Evolutionary conservation across 164 flowering plant species (phyloP).

Genomic region (Vitis cinerea): DNA sequence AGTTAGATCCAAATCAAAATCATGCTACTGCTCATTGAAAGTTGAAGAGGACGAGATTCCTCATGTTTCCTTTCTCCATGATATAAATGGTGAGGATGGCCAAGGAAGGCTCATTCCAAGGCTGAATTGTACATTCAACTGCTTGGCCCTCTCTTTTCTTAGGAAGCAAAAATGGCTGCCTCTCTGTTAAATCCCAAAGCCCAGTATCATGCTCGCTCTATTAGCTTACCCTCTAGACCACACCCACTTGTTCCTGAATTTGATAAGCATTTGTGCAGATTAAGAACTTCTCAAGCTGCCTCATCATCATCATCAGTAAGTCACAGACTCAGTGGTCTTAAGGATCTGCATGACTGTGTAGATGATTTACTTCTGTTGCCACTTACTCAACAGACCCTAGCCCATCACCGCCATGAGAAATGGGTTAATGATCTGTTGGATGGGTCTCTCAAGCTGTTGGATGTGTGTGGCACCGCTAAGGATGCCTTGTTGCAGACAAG

Average conservation of each 20-base stretch:
- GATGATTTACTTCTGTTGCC: constrained; percentile 24
- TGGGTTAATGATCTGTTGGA: constrained; percentile 21
- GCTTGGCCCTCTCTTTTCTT: no score
- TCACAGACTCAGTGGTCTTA: constrained; percentile 20
- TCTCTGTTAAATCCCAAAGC: constrained; percentile 1
- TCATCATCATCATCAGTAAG: constrained; percentile 15
- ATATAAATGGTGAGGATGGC: constrained; percentile 1
- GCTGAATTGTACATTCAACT: no score
- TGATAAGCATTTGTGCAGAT: constrained; percentile 16
- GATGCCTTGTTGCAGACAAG: constrained; percentile 30
- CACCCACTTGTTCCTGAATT: constrained; percentile 18
- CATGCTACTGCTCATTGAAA: not conserved
- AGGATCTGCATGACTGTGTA: constrained; percentile 22
- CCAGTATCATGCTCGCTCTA: constrained; percentile 22
- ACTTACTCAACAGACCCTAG: constrained; percentile 11
- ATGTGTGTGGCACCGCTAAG: constrained; percentile 21
- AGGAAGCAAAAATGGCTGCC: constrained; percentile 14
- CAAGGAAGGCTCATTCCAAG: not conserved
- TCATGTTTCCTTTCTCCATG: not conserved
- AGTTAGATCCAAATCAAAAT: constrained; percentile 5
- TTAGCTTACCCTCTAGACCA: constrained; percentile 27
- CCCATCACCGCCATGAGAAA: constrained; percentile 3
- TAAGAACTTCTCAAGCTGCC: constrained; percentile 18
- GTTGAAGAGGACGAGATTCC: constrained; percentile 13
- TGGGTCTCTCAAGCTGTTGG: constrained; percentile 39